Base-by-base conservation (phyloP, 257 asterid species). In the Ligustrum vulgare region DNA sequence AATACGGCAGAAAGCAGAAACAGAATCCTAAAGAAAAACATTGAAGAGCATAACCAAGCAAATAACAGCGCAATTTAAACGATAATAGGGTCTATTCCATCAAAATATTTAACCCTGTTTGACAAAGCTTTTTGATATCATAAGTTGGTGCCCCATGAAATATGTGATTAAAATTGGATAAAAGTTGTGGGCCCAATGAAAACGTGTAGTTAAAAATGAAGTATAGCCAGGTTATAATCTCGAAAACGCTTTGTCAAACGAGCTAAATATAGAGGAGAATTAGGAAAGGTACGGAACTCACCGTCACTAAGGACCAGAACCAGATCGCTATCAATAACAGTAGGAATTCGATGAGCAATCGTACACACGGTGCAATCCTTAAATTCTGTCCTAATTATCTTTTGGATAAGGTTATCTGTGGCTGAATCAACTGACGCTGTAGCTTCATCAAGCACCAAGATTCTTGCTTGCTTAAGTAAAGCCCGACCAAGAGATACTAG, bases 251-350 rank as follows among this genome's bases (percentile, higher is more conserved):
- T 5, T 10, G 15, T 41, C 47, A 2, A 41, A 15, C 47, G 45
- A 15, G 47, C 15, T 11, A 41, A 41, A 37, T 11, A 32, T 39
- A 70, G 8, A 70, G 70, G 75, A 70, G 22, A 35, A n/a, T 11
- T 39, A 23, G 49, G 37, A 77, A 60, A 35, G 72, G 66, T 41
- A 74, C 67, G 72, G 45, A 69, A 62, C 87, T 37, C 43, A 91
- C 98, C 98, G 65, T 94, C 98, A 82, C 97, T 91, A 84, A 94
- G 98, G 86, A 94, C 97, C 82, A 93, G 91, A 77, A 93, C 98
- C 56, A 93, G 87, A 79, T 93, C 98, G 54, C 98, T 93, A 70
- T 94, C 98, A 67, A 94, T 94, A 75, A 94, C 98, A 33, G 98
- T 94, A 23, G 98, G 98, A 39, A 94, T 92, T 39, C 99, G 99